These are phyloP conservation scores for Symmetrospora coprosmae DNA, from an alignment of 768 basidiomycete species.

Conservation along the genomic window DNA sequence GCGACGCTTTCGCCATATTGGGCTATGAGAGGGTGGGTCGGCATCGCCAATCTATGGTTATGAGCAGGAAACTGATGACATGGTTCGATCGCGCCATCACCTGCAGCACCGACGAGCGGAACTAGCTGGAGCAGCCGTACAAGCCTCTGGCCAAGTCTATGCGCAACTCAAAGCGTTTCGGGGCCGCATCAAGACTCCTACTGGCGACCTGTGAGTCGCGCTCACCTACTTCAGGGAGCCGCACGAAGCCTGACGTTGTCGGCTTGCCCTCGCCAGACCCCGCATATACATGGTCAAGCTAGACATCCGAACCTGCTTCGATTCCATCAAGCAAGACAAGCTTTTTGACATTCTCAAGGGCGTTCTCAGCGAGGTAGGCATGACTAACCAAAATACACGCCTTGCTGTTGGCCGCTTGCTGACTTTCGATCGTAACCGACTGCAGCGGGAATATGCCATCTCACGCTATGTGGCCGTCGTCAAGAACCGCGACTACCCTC, in stretches of 20 bases:
- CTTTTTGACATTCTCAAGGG: slow-evolving; percentile 60
- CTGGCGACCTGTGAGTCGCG: slow-evolving; percentile 45
- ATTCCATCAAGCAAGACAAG: slow-evolving; percentile 81
- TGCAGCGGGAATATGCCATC: neutral
- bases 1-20: slow-evolving; percentile 70
- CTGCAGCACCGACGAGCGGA: slow-evolving; percentile 54
- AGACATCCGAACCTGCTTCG: slow-evolving; percentile 91
- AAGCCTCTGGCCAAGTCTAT: slow-evolving; percentile 71
- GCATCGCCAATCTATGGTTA: neutral
- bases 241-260: too few species aligned
- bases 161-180: slow-evolving; percentile 59
- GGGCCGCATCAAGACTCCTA: slow-evolving; percentile 32
- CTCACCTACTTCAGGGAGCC: neutral
- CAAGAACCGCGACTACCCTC: neutral
- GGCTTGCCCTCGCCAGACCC: slow-evolving; percentile 59
- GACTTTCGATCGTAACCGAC: neutral
- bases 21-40: slow-evolving; percentile 64
- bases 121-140: slow-evolving; percentile 65
- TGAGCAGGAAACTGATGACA: too few species aligned
- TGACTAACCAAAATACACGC: slow-evolving; percentile 44
- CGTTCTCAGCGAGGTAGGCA: slow-evolving; percentile 57
- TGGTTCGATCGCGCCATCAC: too few species aligned
- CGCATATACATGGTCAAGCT: slow-evolving; percentile 89
- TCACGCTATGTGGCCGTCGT: neutral
- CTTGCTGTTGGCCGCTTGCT: too few species aligned